Evolutionary conservation across 495 filamentous ascomycete genomes (phyloP).

Genomic region (Thermochaetoides thermophila): DNA sequence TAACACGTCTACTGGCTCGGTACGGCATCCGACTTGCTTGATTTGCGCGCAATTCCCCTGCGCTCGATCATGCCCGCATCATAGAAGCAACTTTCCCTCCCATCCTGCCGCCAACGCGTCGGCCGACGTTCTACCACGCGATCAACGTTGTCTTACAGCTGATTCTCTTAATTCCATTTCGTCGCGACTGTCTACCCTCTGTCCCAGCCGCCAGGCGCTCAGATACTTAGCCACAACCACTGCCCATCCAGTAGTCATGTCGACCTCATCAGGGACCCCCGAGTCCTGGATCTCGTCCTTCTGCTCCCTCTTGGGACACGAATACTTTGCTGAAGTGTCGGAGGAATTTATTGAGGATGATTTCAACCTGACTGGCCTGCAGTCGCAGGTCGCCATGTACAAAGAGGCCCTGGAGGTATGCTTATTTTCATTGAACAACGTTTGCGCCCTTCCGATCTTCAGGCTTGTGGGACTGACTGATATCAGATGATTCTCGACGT

Average conservation of each 20-base stretch:
- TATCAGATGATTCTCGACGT: slow-evolving; percentile 92
- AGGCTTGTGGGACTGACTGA: slow-evolving; percentile 8
- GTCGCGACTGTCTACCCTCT: slow-evolving; percentile 1
- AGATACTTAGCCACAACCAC: neutral
- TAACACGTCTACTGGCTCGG: neutral
- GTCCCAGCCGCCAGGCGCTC: neutral
- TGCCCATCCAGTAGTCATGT: slow-evolving; percentile 32
- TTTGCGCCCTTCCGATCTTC: neutral
- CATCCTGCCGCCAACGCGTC: slow-evolving; percentile 11
- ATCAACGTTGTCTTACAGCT: no score
- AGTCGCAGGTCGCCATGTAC: slow-evolving; percentile 95
- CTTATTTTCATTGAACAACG: neutral
- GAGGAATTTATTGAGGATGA: slow-evolving; percentile 99
- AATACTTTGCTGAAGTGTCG: slow-evolving; percentile 96
- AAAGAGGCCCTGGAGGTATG: slow-evolving; percentile 67
- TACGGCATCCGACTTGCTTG: no score
- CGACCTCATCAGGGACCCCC: slow-evolving; percentile 66
- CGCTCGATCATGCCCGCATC: slow-evolving; percentile 15
- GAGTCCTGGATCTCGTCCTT: slow-evolving; percentile 98
- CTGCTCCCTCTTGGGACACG: slow-evolving; percentile 86
- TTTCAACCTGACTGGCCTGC: slow-evolving; percentile 92
- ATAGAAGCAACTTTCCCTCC: no score
- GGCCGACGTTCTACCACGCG: no score
- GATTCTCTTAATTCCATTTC: neutral
- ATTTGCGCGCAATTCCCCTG: no score